Conservation (phyloP, 1,284 basidiomycete genomes). For the Peniophora sp. region DNA sequence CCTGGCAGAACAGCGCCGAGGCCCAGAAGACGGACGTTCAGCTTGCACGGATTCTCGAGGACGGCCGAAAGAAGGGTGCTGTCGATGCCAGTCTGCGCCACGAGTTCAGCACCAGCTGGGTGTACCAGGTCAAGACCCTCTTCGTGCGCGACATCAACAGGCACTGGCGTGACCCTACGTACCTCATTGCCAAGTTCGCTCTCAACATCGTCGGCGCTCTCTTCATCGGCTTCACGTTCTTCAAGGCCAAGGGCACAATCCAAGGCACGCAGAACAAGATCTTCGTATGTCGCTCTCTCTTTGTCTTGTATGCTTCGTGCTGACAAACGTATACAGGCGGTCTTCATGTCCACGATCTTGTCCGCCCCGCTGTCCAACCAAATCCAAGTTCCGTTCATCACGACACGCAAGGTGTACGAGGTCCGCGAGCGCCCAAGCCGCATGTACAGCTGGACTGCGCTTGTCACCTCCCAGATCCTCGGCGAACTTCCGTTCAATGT, state of each 20-base stretch:
- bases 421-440: slow-evolving; percentile 61
- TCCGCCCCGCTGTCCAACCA: slow-evolving; percentile 41
- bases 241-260: slow-evolving; percentile 53
- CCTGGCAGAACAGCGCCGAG: slow-evolving; percentile 24
- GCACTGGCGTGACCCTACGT: slow-evolving; percentile 63
- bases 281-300: slow-evolving; percentile 34
- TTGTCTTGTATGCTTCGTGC: not conserved
- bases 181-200: slow-evolving; percentile 68
- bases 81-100: slow-evolving; percentile 21
- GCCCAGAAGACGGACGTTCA: slow-evolving; percentile 15
- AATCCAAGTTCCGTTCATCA: slow-evolving; percentile 47
- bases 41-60: slow-evolving; percentile 23
- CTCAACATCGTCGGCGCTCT: slow-evolving; percentile 49
- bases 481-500: slow-evolving; percentile 66
- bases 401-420: slow-evolving; percentile 50
- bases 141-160: slow-evolving; percentile 42
- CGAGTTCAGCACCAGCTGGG: slow-evolving; percentile 44
- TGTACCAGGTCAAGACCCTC: slow-evolving; percentile 36
- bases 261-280: slow-evolving; percentile 81
- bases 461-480: slow-evolving; percentile 55
- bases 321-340: slow-evolving; percentile 12
- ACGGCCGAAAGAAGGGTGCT: slow-evolving; percentile 21
- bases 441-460: slow-evolving; percentile 79
- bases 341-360: slow-evolving; percentile 12
- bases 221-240: slow-evolving; percentile 69